Evolutionary conservation across 2,329 filamentous ascomycete genomes (phyloP).

Genomic region (Arachnopeziza araneosa): DNA sequence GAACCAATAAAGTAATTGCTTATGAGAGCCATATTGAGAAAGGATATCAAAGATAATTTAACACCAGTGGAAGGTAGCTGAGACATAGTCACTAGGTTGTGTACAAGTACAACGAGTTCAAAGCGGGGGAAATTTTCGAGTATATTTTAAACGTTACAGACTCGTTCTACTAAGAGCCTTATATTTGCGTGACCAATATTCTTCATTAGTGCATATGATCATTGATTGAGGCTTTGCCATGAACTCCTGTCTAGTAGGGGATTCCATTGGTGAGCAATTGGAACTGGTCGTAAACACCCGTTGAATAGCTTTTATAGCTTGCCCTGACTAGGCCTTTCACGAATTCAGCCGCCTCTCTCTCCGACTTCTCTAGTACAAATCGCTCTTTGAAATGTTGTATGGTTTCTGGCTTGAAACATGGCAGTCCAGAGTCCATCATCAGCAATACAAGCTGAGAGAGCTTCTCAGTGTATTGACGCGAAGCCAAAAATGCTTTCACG

Average conservation of each 20-base stretch:
- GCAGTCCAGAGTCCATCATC: constrained; percentile 94
- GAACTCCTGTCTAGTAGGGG: constrained; percentile 52
- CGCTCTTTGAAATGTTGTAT: constrained; percentile 87
- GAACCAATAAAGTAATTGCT: too few relatives aligned
- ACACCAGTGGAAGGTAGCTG: too few relatives aligned
- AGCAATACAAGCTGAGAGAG: constrained; percentile 82
- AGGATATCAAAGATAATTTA: too few relatives aligned
- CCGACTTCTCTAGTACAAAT: constrained; percentile 86
- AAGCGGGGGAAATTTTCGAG: too few relatives aligned
- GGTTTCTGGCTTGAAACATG: constrained; percentile 96
- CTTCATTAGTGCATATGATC: not conserved
- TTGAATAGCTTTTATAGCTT: constrained; percentile 86
- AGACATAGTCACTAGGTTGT: too few relatives aligned
- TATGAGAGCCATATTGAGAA: too few relatives aligned
- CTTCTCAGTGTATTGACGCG: constrained; percentile 80
- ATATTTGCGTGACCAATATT: too few relatives aligned
- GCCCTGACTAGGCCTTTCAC: constrained; percentile 86
- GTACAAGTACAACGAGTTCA: too few relatives aligned
- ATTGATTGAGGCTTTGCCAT: not conserved
- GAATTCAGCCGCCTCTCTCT: constrained; percentile 90
- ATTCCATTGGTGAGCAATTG: constrained; percentile 96
- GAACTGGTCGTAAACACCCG: constrained; percentile 95
- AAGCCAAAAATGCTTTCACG: constrained; percentile 89
- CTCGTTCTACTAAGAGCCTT: too few relatives aligned
- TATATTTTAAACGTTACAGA: too few relatives aligned